These are phyloP conservation scores for Saccharomyces pastorianus DNA, from an alignment of 1,139 yeast genomes.

Conservation along the genomic window DNA sequence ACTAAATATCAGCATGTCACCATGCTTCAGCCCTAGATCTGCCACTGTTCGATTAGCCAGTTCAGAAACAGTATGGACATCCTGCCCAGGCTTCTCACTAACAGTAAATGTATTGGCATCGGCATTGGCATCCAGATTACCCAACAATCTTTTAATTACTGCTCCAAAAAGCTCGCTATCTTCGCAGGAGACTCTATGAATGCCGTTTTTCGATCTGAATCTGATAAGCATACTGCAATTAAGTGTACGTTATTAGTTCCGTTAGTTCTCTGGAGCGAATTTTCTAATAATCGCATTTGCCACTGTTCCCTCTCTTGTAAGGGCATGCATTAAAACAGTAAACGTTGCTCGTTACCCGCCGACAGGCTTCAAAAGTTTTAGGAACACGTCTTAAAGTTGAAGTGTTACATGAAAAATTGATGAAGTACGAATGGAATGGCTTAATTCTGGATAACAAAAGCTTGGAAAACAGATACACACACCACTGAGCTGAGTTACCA, in stretches of 20 bases:
- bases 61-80: conserved; percentile 40
- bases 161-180: conserved; percentile 40
- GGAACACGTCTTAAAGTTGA: conserved; percentile 6
- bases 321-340: not conserved
- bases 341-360: not conserved
- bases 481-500: not conserved
- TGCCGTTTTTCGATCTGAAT: conserved; percentile 78
- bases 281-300: not conserved
- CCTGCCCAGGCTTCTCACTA: conserved; percentile 42
- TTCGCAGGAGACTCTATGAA: conserved; percentile 56
- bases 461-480: not conserved
- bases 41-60: conserved; percentile 41
- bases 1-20: conserved; percentile 67
- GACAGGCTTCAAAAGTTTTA: not conserved
- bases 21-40: conserved; percentile 61
- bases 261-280: not conserved
- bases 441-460: not conserved
- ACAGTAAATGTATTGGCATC: conserved; percentile 28
- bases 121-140: conserved; percentile 16
- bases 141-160: conserved; percentile 39
- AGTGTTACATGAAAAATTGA: conserved; percentile 6
- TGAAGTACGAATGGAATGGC: conserved; percentile 7
- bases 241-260: not conserved
- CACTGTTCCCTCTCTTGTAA: not conserved
- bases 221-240: conserved; percentile 46